Percentiles rank a stretch among this genome's conserved stretches.
phyloP scores from a whole-genome alignment of 805 yeast species.

The Saccharomycopsis schoenii region DNA sequence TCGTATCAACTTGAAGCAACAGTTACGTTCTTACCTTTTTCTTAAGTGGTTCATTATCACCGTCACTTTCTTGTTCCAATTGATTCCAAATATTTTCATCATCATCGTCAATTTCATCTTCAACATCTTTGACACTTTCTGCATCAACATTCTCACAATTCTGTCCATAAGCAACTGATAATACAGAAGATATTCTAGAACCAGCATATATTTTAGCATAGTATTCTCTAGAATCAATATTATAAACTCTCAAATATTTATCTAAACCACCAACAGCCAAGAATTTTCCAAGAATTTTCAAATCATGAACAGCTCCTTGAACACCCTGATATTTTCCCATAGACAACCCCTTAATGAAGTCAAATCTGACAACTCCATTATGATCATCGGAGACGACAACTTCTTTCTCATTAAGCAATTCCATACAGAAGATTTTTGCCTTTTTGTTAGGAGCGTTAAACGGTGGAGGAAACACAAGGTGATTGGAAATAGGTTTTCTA shows the following conservation, averaged over 20 bases:
- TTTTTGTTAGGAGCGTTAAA: constrained; percentile 8
- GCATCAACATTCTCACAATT: not conserved
- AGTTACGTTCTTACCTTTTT: not conserved
- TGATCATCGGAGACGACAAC: constrained; percentile 68
- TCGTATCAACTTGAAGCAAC: not conserved
- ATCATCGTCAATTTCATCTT: constrained; percentile 2
- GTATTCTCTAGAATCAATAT: constrained; percentile 45
- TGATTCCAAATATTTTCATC: constrained; percentile 17
- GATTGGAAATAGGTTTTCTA: constrained; percentile 44
- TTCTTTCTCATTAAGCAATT: constrained; percentile 26
- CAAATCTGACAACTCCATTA: constrained; percentile 48
- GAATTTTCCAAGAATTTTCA: constrained; percentile 29
- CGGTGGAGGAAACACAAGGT: constrained; percentile 4
- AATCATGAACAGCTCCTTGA: constrained; percentile 48
- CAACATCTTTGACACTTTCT: not conserved
- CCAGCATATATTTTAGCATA: constrained; percentile 67
- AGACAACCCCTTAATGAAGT: constrained; percentile 40
- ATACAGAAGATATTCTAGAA: constrained; percentile 49
- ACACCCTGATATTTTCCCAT: constrained; percentile 71
- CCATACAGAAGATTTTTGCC: constrained; percentile 7
- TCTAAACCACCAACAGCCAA: constrained; percentile 80
- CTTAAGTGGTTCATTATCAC: not conserved
- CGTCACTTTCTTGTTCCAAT: constrained; percentile 8
- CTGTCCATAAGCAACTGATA: not conserved
- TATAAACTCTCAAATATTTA: constrained; percentile 72